Evolutionary conservation across 2,329 filamentous ascomycete genomes (phyloP).

Genomic region (Apiospora phragmitis): DNA sequence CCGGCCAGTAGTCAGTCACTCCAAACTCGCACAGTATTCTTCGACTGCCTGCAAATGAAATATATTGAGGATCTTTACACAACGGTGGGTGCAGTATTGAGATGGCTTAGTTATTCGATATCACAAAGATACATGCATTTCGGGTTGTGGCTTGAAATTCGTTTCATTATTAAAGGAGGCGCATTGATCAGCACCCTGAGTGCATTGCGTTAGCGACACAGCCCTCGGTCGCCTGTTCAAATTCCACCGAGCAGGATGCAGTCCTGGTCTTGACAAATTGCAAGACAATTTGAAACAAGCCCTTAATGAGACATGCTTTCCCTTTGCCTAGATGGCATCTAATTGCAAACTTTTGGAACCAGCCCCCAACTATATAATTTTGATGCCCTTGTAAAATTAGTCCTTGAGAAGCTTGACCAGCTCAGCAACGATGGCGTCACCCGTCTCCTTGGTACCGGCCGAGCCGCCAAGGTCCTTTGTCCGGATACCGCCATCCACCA

Average conservation of each 20-base stretch:
- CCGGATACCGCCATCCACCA: slow-evolving; percentile 75
- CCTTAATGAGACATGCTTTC: background rate
- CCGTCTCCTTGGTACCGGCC: slow-evolving; percentile 70
- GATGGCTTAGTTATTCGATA: background rate
- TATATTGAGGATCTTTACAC: no score
- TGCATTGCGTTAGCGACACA: background rate
- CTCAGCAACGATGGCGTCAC: slow-evolving; percentile 78
- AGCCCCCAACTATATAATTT: background rate
- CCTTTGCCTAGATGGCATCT: background rate
- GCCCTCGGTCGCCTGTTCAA: background rate
- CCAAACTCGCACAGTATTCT: background rate
- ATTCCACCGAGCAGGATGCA: background rate
- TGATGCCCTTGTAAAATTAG: slow-evolving; percentile 5
- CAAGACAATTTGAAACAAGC: background rate
- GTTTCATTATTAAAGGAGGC: background rate
- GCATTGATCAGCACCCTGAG: background rate
- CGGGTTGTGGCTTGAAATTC: background rate
- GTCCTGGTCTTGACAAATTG: background rate
- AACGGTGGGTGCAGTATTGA: no score
- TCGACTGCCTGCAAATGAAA: background rate
- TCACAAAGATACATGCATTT: background rate
- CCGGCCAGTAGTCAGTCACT: background rate
- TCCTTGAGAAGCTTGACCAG: slow-evolving; percentile 66
- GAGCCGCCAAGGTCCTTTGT: slow-evolving; percentile 86
- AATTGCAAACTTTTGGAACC: background rate